Evolutionary conservation across 2,329 filamentous ascomycete species (phyloP), one percentile per base, ranked within the genome.

Genomic region (Aspergillus amoenus): DNA sequence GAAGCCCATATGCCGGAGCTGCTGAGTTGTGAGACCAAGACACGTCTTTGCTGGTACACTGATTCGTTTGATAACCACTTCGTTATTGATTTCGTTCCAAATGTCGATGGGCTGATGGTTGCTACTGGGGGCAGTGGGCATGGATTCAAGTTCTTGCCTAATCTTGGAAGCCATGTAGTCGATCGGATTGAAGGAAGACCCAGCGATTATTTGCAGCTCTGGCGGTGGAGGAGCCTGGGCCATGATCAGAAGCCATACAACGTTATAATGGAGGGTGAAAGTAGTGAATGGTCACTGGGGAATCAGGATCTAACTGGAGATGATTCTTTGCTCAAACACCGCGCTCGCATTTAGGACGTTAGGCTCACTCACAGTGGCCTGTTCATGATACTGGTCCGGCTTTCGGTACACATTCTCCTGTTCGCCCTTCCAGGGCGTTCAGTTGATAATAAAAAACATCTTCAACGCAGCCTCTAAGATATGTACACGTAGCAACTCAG

Each of bases 61-160:
- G 84, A 86, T 61, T 84, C 81, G 0, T 79, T 78, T 1, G 75
- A 78, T 15, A 82, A 83, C 32, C 79, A 84, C 53, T 85, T 82
- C 63, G 70, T 86, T 4, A 77, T 86, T 46, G 76, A 79, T 40
- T 76, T 78, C 55, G 79, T 84, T 48, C 82, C 82, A 0, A 70
- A 63, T 15, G 81, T 78, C 60, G 66, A 70, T n/a, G 78, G 80
- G 0, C 65, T 88, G 0, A 82, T 86, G 64, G 76, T 87, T 0
- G 84, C 84, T 2, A 87, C 84, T 0, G 85, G 83, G 1, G 86
- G 85, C 0, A 82, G 79, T 37, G 85, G 85, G 0, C 85, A 87
- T 68, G 85, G 77, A 0, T 87, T 86, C 68, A 87, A 87, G 63
- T 87, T 84, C 58, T 65, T 86, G 48, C 84, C 84, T 0, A 80